A percentile compares a stretch with the other conserved stretches of the same genome.
phyloP scores from a whole-genome alignment of 164 flowering plant species.

The Stephania japonica region DNA sequence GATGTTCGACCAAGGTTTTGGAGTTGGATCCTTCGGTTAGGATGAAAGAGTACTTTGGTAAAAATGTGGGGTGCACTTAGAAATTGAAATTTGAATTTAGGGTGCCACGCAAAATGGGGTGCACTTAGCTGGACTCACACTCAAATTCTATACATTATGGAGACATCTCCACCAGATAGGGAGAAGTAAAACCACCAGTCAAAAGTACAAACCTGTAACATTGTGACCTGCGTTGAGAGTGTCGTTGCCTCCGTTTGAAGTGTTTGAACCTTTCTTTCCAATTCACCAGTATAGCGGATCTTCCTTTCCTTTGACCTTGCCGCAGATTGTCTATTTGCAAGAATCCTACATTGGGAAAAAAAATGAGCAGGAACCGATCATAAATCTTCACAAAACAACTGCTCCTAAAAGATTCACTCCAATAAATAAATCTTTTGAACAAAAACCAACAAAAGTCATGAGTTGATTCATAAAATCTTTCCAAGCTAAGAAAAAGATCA shows the following conservation, averaged over 20 bases:
- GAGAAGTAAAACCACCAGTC: background rate
- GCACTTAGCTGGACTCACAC: too few species aligned
- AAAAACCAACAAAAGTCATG: background rate
- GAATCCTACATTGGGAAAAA: conserved; percentile 46
- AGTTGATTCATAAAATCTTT: background rate
- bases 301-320: conserved; percentile 95
- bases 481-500: background rate
- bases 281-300: conserved; percentile 63
- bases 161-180: background rate
- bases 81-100: too few species aligned
- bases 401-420: background rate
- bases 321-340: conserved; percentile 93
- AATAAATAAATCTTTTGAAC: background rate
- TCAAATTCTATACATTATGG: background rate
- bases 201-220: conserved; percentile 61
- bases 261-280: conserved; percentile 84
- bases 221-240: conserved; percentile 75
- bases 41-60: too few species aligned
- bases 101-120: too few species aligned
- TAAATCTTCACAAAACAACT: background rate
- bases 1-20: too few species aligned
- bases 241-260: conserved; percentile 81
- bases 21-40: too few species aligned
- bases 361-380: background rate
- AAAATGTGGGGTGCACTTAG: too few species aligned